Evolutionary conservation across 257 asterid species (phyloP).

Genomic region (Penstemon newberryi): DNA sequence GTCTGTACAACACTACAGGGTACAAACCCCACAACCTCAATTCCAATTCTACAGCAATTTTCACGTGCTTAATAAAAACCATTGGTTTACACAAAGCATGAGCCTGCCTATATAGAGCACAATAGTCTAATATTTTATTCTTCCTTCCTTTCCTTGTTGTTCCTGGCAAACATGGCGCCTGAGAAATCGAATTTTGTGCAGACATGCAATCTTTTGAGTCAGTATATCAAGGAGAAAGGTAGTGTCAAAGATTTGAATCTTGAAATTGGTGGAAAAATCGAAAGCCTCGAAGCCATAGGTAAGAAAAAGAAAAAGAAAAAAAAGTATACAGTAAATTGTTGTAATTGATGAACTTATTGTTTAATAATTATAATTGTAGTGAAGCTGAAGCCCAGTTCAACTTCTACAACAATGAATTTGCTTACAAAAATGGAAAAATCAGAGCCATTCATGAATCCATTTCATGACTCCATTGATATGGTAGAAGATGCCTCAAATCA

Average conservation of each 20-base stretch:
- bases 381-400: conserved; percentile 41
- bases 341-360: neutral
- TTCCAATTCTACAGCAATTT: no score
- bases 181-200: conserved; percentile 53
- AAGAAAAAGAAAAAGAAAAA: neutral
- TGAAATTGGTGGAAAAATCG: conserved; percentile 46
- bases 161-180: conserved; percentile 31
- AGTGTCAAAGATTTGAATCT: conserved; percentile 51
- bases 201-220: conserved; percentile 70
- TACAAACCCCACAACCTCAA: no score
- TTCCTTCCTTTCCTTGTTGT: neutral
- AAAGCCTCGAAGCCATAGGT: conserved; percentile 48
- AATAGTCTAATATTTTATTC: neutral
- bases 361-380: conserved; percentile 35
- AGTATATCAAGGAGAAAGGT: conserved; percentile 61
- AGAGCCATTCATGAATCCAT: conserved; percentile 10
- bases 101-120: no score
- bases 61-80: no score
- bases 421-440: conserved; percentile 33
- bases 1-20: no score
- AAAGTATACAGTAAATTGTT: neutral
- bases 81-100: no score
- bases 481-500: conserved; percentile 34
- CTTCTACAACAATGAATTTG: conserved; percentile 35
- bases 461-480: neutral